Conservation (phyloP, 2,329 filamentous ascomycete species). For the Myriosclerotinia scirpicola region DNA sequence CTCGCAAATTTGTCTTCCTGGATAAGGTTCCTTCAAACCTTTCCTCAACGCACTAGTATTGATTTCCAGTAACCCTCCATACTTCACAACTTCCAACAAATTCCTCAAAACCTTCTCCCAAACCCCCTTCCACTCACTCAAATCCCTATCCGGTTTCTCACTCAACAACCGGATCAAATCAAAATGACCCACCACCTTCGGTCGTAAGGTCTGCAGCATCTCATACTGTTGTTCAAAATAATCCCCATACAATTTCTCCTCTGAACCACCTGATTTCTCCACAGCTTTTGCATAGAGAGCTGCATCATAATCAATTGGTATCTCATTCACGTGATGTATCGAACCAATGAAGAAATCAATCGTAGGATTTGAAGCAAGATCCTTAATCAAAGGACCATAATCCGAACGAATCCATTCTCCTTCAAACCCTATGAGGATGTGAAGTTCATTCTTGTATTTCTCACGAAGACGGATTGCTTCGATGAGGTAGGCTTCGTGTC, state of each 20-base stretch:
- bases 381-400: conserved; percentile 56
- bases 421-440: conserved; percentile 87
- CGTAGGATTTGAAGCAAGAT: conserved; percentile 57
- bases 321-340: conserved; percentile 81
- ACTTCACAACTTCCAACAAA: conserved; percentile 65
- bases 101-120: conserved; percentile 78
- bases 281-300: conserved; percentile 56
- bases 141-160: conserved; percentile 61
- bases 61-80: conserved; percentile 83
- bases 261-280: conserved; percentile 52
- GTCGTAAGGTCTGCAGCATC: conserved; percentile 72
- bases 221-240: conserved; percentile 87
- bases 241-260: conserved; percentile 72
- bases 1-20: conserved; percentile 73
- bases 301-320: conserved; percentile 86
- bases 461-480: conserved; percentile 73
- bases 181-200: conserved; percentile 87
- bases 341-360: conserved; percentile 93
- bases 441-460: conserved; percentile 69
- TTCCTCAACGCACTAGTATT: conserved; percentile 88
- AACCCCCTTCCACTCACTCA: conserved; percentile 59
- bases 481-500: conserved; percentile 69
- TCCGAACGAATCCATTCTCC: conserved; percentile 83
- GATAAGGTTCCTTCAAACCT: conserved; percentile 88
- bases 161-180: conserved; percentile 85